These are phyloP conservation scores for Mollisiaceae sp. DNA, from an alignment of 2,329 filamentous ascomycete species.

Conservation along the genomic window DNA sequence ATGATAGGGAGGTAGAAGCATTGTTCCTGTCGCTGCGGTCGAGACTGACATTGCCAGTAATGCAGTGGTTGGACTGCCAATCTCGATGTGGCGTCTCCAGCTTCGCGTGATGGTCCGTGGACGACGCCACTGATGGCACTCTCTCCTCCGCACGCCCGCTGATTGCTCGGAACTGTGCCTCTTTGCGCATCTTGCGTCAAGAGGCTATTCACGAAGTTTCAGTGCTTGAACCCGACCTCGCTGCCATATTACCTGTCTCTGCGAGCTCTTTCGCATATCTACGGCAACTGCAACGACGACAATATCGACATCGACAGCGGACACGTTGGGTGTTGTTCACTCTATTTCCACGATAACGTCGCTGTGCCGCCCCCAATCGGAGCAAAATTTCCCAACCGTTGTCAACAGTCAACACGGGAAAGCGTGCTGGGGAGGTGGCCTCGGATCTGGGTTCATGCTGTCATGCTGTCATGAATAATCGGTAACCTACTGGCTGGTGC, in stretches of 20 bases:
- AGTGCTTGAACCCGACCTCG: background rate
- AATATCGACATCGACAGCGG: background rate
- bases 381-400: background rate
- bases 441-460: no score
- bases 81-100: conserved; percentile 2
- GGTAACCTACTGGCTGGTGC: background rate
- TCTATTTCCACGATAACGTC: background rate
- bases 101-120: background rate
- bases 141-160: background rate
- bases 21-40: background rate
- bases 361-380: background rate
- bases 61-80: background rate
- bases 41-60: background rate
- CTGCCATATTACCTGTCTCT: background rate
- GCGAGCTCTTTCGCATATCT: no score
- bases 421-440: background rate
- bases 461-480: background rate
- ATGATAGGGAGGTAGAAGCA: background rate
- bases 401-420: background rate
- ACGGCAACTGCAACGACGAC: background rate
- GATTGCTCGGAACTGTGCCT: background rate
- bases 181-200: background rate
- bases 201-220: background rate
- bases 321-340: background rate
- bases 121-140: background rate